These are phyloP conservation scores for Herpetospermum pedunculosum DNA, from an alignment of 306 rosid genomes.

Conservation along the genomic window DNA sequence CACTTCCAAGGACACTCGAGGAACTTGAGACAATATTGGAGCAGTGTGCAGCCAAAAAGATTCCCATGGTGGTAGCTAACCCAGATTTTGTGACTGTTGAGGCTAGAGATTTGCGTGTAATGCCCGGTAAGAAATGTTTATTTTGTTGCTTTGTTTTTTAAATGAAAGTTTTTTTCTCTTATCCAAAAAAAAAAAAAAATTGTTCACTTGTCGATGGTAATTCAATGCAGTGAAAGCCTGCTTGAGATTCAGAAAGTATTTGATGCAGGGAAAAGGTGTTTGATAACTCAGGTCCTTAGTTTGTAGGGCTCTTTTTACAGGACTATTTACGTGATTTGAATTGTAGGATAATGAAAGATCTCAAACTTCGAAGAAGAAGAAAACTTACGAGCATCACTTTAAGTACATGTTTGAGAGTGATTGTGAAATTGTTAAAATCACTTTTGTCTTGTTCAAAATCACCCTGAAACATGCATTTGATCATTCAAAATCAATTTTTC, in stretches of 20 bases:
- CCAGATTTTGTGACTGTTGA: conserved; percentile 95
- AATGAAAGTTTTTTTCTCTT: neutral
- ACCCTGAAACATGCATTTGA: too few relatives aligned
- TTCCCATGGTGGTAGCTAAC: conserved; percentile 98
- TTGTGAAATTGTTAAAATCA: too few relatives aligned
- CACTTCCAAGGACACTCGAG: conserved; percentile 52
- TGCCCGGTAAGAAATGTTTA: conserved; percentile 61
- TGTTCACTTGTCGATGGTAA: neutral
- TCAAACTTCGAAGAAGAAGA: neutral
- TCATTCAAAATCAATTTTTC: too few relatives aligned
- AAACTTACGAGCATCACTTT: neutral
- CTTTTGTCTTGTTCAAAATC: too few relatives aligned
- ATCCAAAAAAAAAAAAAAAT: neutral
- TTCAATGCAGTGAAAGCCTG: neutral
- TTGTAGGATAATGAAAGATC: neutral
- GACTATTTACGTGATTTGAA: neutral
- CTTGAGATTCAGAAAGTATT: neutral
- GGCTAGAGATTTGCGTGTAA: conserved; percentile 72
- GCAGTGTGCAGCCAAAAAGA: conserved; percentile 60
- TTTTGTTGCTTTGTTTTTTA: neutral
- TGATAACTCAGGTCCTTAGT: neutral
- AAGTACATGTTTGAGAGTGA: too few relatives aligned
- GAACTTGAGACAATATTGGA: conserved; percentile 66
- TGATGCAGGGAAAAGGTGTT: neutral
- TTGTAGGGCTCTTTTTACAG: neutral